Evolutionary conservation across 139 green algal genomes (phyloP).

Genomic region (Microglena sp.): DNA sequence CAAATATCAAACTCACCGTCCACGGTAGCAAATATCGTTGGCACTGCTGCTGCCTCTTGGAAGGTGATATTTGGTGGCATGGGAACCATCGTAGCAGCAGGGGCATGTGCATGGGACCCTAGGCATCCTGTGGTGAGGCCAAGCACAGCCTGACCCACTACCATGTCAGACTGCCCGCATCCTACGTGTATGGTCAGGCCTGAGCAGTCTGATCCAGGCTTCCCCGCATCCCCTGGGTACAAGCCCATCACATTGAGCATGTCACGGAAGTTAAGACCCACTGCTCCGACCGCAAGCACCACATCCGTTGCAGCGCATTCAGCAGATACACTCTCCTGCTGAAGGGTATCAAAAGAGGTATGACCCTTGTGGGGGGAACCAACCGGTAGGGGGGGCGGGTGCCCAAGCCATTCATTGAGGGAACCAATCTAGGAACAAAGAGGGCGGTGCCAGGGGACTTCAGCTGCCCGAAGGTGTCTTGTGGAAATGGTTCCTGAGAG

Average conservation of each 20-base stretch:
- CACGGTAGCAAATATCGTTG: constrained; percentile 54
- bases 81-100: constrained; percentile 28
- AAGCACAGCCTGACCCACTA: constrained; percentile 57
- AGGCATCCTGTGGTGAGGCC: constrained; percentile 60
- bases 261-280: constrained; percentile 83
- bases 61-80: constrained; percentile 52
- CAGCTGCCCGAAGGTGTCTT: too few relatives aligned
- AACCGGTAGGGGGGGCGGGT: too few relatives aligned
- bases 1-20: too few relatives aligned
- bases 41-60: constrained; percentile 48
- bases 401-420: too few relatives aligned
- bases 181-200: too few relatives aligned
- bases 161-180: too few relatives aligned
- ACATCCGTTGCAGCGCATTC: background rate
- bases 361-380: too few relatives aligned
- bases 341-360: too few relatives aligned
- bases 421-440: too few relatives aligned
- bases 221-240: constrained; percentile 45
- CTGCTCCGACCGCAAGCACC: constrained; percentile 51
- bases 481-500: too few relatives aligned
- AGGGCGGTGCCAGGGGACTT: too few relatives aligned
- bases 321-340: too few relatives aligned
- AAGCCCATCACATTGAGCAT: constrained; percentile 54
- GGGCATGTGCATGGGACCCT: constrained; percentile 46
- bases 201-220: constrained; percentile 53